These are phyloP conservation scores for Tolypocladium tundrense DNA, from an alignment of 2,329 filamentous ascomycete genomes.

Conservation along the genomic window DNA sequence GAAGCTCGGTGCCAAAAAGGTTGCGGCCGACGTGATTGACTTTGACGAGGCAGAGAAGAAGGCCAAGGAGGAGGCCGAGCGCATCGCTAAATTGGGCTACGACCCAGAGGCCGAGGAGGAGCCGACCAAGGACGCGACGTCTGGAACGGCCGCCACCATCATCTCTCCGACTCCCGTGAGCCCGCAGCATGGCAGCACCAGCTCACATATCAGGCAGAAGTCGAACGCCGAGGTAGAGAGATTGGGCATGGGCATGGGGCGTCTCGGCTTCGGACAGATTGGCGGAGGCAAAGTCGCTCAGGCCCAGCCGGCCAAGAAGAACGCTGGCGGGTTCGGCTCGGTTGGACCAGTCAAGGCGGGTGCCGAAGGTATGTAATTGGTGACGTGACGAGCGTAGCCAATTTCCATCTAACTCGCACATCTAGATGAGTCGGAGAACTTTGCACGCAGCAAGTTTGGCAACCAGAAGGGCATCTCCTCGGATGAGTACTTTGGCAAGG, in stretches of 20 bases:
- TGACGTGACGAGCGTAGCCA: too few relatives aligned
- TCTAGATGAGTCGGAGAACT: conserved; percentile 66
- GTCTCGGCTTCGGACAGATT: conserved; percentile 82
- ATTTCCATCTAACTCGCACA: background rate
- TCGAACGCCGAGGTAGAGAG: conserved; percentile 74
- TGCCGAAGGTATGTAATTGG: conserved; percentile 47
- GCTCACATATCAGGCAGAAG: conserved; percentile 45
- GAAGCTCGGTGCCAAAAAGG: conserved; percentile 90
- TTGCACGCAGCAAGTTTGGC: conserved; percentile 82
- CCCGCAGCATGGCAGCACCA: conserved; percentile 48
- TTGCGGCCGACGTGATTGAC: conserved; percentile 70
- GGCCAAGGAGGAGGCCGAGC: conserved; percentile 93
- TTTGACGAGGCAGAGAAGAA: conserved; percentile 97
- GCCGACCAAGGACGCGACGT: conserved; percentile 34
- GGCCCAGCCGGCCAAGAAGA: conserved; percentile 53
- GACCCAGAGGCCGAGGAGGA: conserved; percentile 78
- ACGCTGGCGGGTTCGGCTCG: conserved; percentile 78
- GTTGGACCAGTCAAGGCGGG: conserved; percentile 64
- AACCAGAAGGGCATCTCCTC: conserved; percentile 92
- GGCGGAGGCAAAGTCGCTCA: conserved; percentile 49
- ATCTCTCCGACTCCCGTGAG: conserved; percentile 66
- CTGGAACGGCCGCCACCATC: conserved; percentile 52
- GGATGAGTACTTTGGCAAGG: conserved; percentile 96
- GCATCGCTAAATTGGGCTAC: conserved; percentile 90
- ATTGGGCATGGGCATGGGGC: conserved; percentile 76